phyloP scores from a whole-genome alignment of 2,329 filamentous ascomycete species.

The Fusarium camptoceras region DNA sequence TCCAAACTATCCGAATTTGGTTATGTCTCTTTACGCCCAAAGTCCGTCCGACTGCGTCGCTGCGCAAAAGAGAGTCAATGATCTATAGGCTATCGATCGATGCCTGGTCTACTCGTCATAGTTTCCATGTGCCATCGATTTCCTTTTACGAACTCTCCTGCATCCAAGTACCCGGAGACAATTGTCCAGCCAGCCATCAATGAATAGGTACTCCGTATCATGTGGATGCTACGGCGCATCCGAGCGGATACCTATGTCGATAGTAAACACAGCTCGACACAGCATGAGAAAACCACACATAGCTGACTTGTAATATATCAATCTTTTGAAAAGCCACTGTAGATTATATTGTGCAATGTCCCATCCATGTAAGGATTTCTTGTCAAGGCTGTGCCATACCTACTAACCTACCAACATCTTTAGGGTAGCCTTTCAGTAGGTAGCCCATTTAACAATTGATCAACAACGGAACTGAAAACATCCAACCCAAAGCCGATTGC shows the following conservation, averaged over 20 bases:
- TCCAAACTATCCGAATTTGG: conserved; percentile 9
- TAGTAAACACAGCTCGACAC: conserved; percentile 25
- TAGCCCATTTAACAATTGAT: neutral
- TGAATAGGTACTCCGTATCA: neutral
- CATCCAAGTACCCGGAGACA: conserved; percentile 3
- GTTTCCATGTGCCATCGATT: conserved; percentile 9
- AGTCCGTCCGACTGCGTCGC: neutral
- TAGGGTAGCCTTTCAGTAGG: neutral
- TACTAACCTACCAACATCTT: neutral
- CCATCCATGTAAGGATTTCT: neutral
- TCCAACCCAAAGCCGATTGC: neutral
- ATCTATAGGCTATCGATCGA: neutral
- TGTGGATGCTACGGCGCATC: conserved; percentile 9
- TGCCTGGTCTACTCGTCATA: conserved; percentile 9
- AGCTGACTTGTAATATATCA: conserved; percentile 1
- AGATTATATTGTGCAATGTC: neutral
- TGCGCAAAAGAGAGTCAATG: conserved; percentile 6
- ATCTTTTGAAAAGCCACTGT: conserved; percentile 4
- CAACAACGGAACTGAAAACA: conserved; percentile 9
- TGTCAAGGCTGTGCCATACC: neutral
- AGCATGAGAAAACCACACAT: neutral
- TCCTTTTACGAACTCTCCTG: conserved; percentile 16
- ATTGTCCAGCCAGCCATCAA: neutral
- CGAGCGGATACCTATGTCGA: conserved; percentile 29
- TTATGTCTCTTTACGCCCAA: conserved; percentile 4